These are phyloP conservation scores for Phytopythium litorale DNA, from an alignment of 352 stramenopile genomes.

Conservation along the genomic window DNA sequence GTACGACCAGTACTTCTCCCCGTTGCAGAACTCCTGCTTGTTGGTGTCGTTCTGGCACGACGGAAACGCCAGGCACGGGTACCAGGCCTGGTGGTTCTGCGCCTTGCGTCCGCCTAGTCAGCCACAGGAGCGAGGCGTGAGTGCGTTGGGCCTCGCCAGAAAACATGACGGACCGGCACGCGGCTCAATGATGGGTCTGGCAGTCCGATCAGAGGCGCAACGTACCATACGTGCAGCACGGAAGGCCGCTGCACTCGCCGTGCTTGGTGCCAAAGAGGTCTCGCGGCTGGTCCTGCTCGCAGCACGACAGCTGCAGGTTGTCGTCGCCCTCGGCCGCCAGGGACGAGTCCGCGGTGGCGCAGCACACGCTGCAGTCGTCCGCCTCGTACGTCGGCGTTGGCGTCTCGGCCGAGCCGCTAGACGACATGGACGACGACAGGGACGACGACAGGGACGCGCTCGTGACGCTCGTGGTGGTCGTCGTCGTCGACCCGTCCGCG, in stretches of 20 bases:
- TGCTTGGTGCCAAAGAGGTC: slow-evolving; percentile 56
- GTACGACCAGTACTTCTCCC: slow-evolving; percentile 50
- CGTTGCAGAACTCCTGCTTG: slow-evolving; percentile 61
- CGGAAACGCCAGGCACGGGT: slow-evolving; percentile 76
- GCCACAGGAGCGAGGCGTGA: background rate
- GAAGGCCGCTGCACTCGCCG: slow-evolving; percentile 71
- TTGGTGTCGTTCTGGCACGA: slow-evolving; percentile 64
- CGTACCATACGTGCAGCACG: slow-evolving; percentile 67
- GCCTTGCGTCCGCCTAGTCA: slow-evolving; percentile 30
- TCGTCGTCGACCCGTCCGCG: background rate
- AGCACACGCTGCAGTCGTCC: slow-evolving; percentile 70
- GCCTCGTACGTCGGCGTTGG: slow-evolving; percentile 12
- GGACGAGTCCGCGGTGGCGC: slow-evolving; percentile 19
- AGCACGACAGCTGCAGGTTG: slow-evolving; percentile 48
- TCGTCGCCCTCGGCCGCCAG: slow-evolving; percentile 18
- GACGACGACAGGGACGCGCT: background rate
- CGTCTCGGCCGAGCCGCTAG: background rate
- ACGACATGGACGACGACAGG: background rate
- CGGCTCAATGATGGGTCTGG: background rate
- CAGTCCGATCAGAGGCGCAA: background rate
- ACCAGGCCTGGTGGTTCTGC: slow-evolving; percentile 77
- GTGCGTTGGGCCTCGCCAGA: background rate
- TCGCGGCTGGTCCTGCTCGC: slow-evolving; percentile 28
- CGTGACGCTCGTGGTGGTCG: slow-evolving; percentile 10
- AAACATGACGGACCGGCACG: background rate